Conservation (phyloP, 2,329 filamentous ascomycete species). For the Pseudopyricularia javanii region DNA sequence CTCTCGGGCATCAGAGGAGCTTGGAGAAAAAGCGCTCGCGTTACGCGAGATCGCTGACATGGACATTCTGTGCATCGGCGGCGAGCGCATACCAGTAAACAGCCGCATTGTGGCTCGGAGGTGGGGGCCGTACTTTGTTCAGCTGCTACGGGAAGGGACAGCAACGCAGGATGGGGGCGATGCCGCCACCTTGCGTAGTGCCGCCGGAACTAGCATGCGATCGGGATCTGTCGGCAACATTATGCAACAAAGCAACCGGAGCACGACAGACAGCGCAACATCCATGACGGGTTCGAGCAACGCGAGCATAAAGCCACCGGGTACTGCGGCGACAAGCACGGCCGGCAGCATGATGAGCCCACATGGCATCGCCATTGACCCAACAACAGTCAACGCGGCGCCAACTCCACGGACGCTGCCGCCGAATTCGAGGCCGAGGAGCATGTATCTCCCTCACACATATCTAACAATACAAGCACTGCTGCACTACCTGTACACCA, state of each 20-base stretch:
- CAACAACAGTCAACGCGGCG: slow-evolving; percentile 37
- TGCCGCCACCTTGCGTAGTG: slow-evolving; percentile 60
- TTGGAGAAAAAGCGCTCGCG: slow-evolving; percentile 68
- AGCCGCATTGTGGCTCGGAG: slow-evolving; percentile 75
- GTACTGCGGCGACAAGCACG: slow-evolving; percentile 30
- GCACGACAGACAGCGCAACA: slow-evolving; percentile 31
- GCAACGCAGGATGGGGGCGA: slow-evolving; percentile 62
- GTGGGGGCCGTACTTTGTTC: slow-evolving; percentile 95
- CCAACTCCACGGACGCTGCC: slow-evolving; percentile 45
- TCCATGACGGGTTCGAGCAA: slow-evolving; percentile 26
- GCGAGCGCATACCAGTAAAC: slow-evolving; percentile 86
- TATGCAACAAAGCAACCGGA: slow-evolving; percentile 49
- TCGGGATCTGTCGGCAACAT: slow-evolving; percentile 79
- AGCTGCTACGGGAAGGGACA: slow-evolving; percentile 73
- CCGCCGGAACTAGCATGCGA: slow-evolving; percentile 47
- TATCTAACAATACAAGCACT: slow-evolving; percentile 80
- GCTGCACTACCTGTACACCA: slow-evolving; percentile 89
- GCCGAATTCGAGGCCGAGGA: slow-evolving; percentile 61
- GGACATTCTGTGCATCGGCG: slow-evolving; percentile 87
- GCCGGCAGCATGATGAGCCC: slow-evolving; percentile 23
- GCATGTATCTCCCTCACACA: slow-evolving; percentile 88
- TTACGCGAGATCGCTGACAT: slow-evolving; percentile 88
- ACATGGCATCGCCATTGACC: slow-evolving; percentile 20
- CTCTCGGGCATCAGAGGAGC: slow-evolving; percentile 66
- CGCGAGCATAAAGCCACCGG: slow-evolving; percentile 23